These are phyloP conservation scores for Candida maris DNA, from an alignment of 805 yeast species.

Conservation along the genomic window DNA sequence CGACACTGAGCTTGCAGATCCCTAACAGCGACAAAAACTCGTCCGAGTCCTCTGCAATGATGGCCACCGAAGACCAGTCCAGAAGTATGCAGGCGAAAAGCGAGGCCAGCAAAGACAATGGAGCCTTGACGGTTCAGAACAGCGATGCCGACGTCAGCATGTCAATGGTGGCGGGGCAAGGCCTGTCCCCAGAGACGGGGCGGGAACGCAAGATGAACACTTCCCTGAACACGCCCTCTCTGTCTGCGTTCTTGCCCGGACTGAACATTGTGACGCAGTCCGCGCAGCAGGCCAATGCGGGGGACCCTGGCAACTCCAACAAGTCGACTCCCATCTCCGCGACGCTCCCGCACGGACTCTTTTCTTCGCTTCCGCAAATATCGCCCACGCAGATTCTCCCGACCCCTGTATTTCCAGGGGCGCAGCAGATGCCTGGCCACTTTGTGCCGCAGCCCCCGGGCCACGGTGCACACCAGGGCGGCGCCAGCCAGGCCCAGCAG, in stretches of 20 bases:
- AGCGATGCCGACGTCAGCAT: constrained; percentile 2
- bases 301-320: constrained; percentile 20
- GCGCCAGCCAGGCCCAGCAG: constrained; percentile 12
- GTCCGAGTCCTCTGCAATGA: constrained; percentile 40
- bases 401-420: constrained; percentile 26
- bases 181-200: background rate
- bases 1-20: constrained; percentile 62
- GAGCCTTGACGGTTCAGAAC: constrained; percentile 2
- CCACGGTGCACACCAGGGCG: constrained; percentile 16
- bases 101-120: background rate
- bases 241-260: constrained; percentile 16
- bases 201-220: constrained; percentile 11
- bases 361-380: constrained; percentile 29
- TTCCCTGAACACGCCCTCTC: constrained; percentile 19
- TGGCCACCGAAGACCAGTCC: constrained; percentile 34
- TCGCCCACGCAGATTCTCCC: constrained; percentile 31
- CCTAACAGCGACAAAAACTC: constrained; percentile 37
- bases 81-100: background rate
- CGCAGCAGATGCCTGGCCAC: constrained; percentile 23
- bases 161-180: background rate
- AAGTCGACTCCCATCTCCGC: constrained; percentile 29
- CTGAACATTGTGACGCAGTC: constrained; percentile 19
- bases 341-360: constrained; percentile 26
- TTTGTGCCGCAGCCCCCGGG: constrained; percentile 20
- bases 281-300: constrained; percentile 10